Conservation (phyloP, 73 alveolate genomes). For the Symbiodinium natans region DNA sequence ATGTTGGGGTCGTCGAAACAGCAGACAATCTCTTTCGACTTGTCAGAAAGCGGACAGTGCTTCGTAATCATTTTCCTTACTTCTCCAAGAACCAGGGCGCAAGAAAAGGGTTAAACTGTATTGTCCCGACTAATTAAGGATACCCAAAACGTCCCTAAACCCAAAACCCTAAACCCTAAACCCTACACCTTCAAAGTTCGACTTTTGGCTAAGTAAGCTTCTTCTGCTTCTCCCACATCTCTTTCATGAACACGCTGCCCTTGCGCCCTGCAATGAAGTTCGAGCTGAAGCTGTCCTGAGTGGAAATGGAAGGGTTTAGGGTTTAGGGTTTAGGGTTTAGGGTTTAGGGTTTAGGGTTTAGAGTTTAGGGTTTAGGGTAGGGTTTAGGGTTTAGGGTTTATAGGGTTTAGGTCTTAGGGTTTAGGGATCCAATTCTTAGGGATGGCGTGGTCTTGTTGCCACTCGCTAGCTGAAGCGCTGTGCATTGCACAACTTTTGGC, state of each 20-base stretch:
- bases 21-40: conserved; percentile 66
- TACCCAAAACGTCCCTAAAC: no score
- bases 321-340: not conserved
- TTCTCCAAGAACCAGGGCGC: no score
- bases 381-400: no score
- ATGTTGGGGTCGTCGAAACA: conserved; percentile 79
- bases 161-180: not conserved
- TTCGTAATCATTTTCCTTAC: conserved; percentile 32
- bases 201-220: not conserved
- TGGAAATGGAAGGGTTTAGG: not conserved
- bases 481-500: no score
- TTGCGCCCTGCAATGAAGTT: conserved; percentile 91
- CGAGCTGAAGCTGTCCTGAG: conserved; percentile 80
- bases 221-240: conserved; percentile 88
- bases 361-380: no score
- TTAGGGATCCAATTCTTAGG: no score
- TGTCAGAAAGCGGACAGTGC: conserved; percentile 80
- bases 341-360: not conserved
- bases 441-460: no score
- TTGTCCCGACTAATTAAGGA: no score
- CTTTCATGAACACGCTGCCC: conserved; percentile 73
- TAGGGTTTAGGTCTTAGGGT: no score
- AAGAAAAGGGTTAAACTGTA: no score
- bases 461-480: no score
- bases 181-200: not conserved